These are phyloP conservation scores for Tylopilus intermedius DNA, from an alignment of 768 basidiomycete species.

Conservation along the genomic window DNA sequence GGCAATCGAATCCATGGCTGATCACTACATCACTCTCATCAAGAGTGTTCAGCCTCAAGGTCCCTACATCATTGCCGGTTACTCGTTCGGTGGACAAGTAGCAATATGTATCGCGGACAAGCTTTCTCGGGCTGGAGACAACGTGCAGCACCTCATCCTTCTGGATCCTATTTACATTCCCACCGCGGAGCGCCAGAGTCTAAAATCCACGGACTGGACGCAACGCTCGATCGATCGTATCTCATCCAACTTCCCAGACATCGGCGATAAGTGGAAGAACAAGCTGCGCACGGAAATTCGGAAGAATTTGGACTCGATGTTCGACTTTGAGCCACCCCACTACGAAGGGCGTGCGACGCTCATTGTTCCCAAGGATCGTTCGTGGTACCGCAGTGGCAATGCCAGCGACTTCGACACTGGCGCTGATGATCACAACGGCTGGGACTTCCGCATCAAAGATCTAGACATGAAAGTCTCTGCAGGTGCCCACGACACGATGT, in stretches of 20 bases:
- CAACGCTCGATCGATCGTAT: constrained; percentile 30
- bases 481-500: constrained; percentile 30
- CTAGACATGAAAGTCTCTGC: constrained; percentile 26
- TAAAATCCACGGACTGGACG: constrained; percentile 30
- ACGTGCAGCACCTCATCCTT: constrained; percentile 24
- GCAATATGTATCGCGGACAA: constrained; percentile 26
- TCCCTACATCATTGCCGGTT: constrained; percentile 18
- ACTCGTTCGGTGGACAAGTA: constrained; percentile 29
- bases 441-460: constrained; percentile 25
- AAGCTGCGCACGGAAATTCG: constrained; percentile 28
- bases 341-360: constrained; percentile 23
- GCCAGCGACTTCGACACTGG: constrained; percentile 30
- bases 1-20: no score
- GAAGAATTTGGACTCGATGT: constrained; percentile 32
- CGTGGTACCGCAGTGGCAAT: constrained; percentile 28
- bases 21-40: no score
- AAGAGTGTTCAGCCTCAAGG: not conserved
- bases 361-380: constrained; percentile 29
- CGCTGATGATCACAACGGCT: constrained; percentile 29
- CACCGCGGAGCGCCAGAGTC: constrained; percentile 22
- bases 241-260: constrained; percentile 29
- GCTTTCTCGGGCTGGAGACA: constrained; percentile 21
- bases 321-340: constrained; percentile 27
- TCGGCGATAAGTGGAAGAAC: constrained; percentile 29
- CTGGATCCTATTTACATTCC: constrained; percentile 30